Percentiles rank a stretch among this genome's conserved stretches.
Evolutionary conservation across 1,139 yeast species (phyloP).

Genomic region (Yamadazyma diddensiae): DNA sequence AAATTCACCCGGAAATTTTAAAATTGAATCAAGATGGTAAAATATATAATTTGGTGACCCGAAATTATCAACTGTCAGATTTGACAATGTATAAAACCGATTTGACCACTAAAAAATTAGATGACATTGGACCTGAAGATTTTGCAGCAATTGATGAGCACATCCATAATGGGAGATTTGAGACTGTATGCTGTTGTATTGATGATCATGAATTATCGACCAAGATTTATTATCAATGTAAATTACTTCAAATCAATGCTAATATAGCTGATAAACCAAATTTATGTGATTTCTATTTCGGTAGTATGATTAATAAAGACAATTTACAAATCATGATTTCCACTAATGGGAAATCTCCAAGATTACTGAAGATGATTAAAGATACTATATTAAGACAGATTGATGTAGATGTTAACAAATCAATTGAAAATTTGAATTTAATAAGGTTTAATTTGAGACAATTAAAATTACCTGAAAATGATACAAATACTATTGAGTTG

Average conservation of each 20-base stretch:
- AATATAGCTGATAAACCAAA: slow-evolving; percentile 86
- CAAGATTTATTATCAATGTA: slow-evolving; percentile 59
- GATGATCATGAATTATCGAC: slow-evolving; percentile 66
- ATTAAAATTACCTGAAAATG: slow-evolving; percentile 43
- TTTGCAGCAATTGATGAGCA: slow-evolving; percentile 32
- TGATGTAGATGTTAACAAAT: slow-evolving; percentile 48
- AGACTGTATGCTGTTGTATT: slow-evolving; percentile 71
- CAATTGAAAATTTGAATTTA: slow-evolving; percentile 62
- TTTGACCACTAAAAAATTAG: slow-evolving; percentile 11
- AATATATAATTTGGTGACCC: slow-evolving; percentile 35
- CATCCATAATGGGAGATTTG: slow-evolving; percentile 43
- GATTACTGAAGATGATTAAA: slow-evolving; percentile 66
- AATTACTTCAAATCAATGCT: slow-evolving; percentile 56
- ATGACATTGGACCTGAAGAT: slow-evolving; percentile 23
- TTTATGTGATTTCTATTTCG: slow-evolving; percentile 83
- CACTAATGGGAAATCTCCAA: slow-evolving; percentile 80
- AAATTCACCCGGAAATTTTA: slow-evolving; percentile 43
- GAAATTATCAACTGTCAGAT: slow-evolving; percentile 45
- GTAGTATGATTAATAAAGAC: slow-evolving; percentile 76
- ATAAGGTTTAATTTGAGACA: slow-evolving; percentile 54
- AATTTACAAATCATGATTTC: slow-evolving; percentile 78
- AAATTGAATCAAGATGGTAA: slow-evolving; percentile 40
- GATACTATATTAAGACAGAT: slow-evolving; percentile 51
- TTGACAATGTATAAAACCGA: slow-evolving; percentile 46
- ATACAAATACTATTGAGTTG: slow-evolving; percentile 49